These are phyloP conservation scores for Fusarium bulbicola DNA, from an alignment of 2,329 filamentous ascomycete genomes.

Conservation along the genomic window DNA sequence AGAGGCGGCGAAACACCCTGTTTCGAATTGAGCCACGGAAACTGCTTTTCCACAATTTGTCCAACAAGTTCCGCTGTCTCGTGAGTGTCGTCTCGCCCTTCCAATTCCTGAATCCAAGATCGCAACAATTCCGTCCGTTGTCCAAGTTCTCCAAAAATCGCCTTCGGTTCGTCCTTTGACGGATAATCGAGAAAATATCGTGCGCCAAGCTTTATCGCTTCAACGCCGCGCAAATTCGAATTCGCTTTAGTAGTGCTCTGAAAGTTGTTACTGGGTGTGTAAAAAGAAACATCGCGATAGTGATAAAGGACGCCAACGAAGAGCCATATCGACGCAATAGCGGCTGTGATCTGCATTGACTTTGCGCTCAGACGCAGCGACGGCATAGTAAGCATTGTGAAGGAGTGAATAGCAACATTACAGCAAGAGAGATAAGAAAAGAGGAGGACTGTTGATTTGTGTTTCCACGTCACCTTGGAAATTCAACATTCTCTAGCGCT, in stretches of 20 bases:
- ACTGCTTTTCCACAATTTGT: slow-evolving; percentile 20
- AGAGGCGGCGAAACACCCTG: slow-evolving; percentile 21
- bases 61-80: slow-evolving; percentile 14
- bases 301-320: slow-evolving; percentile 7
- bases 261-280: background rate
- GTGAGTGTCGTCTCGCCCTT: background rate
- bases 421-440: background rate
- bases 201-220: slow-evolving; percentile 16
- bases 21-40: slow-evolving; percentile 39
- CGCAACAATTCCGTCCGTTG: slow-evolving; percentile 37
- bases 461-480: background rate
- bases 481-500: background rate
- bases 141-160: slow-evolving; percentile 47
- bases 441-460: background rate
- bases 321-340: slow-evolving; percentile 22
- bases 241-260: background rate
- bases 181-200: slow-evolving; percentile 44
- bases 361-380: slow-evolving; percentile 10
- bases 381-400: slow-evolving; percentile 15
- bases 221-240: background rate
- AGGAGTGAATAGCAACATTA: background rate
- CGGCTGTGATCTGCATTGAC: slow-evolving; percentile 14
- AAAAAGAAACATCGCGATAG: background rate
- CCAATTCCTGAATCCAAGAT: slow-evolving; percentile 32
- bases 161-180: slow-evolving; percentile 43